Base-by-base conservation (phyloP, 1,284 basidiomycete species). In the Ustilago bromivora region DNA sequence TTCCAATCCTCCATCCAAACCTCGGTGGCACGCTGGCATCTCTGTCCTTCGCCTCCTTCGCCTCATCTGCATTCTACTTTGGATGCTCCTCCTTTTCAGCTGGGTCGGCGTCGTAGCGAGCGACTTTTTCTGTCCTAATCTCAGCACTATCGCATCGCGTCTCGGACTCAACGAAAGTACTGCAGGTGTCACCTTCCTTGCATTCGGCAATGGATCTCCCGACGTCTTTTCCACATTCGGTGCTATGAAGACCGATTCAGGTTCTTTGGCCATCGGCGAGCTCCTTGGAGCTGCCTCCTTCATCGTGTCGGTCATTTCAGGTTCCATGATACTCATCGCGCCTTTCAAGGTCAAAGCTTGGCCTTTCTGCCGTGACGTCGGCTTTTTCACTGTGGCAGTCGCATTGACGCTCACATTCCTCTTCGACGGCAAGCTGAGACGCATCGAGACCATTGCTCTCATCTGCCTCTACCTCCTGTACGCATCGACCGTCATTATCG, bases 211-310 rank as follows among this genome's bases (percentile, higher is more conserved):
- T 95, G 84, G 83, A 6, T 76, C 79, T 17, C 85, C 85, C 2
- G 85, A 86, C 58, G 83, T 86, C 6, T 98, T 98, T 86, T 93
- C 94, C 12, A 98, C 96, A 0, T 98, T 96, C 85, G 93, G 94
- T 0, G 94, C 96, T 17, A 94, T 99, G 91, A 91, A 91, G 54
- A 89, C 92, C 15, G 89, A 92, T 80, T 94, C 95, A 0, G 95
- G 95, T 8, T 91, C 93, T 61, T 88, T 99, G 60, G 96, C 96
- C 0, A 91, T 99, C 57, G 96, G 96, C 43, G 96, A 99, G 87
- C 90, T 99, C 6, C 89, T 99, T 28, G 96, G 96, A 15, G 96
- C 96, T 1, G 96, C 96, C 1, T 91, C 94, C 2, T 99, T 98
- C 88, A 96, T 98, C 85, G 92, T 95, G 23, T 94, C 94, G 3